Evolutionary conservation across 257 asterid species (phyloP), one percentile per base, ranked within the genome.

Genomic region (Echium plantagineum): DNA sequence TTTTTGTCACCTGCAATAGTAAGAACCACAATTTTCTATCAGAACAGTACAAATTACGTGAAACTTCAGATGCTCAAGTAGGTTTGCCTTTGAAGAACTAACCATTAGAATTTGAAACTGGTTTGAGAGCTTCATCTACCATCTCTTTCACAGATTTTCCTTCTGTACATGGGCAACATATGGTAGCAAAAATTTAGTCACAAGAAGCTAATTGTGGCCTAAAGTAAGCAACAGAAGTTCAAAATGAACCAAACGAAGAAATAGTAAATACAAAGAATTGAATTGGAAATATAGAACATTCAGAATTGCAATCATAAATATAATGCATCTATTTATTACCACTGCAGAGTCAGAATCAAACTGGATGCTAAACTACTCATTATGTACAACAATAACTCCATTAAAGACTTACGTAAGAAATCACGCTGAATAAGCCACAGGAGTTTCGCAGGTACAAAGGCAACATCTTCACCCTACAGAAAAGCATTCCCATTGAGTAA

Each of bases 391-490:
- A 22, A 7, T 13, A 57, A 9, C 57, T 6, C n/a, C 15, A 22
- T 15, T 13, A 57, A 9, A 57, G 57, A 78, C 97, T 74, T 77
- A 93, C 99, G 96, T 63, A 89, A 82, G 71, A 93, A 93, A 75
- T 93, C 99, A 63, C 97, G 97, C 77, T 93, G 99, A 76, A 93
- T 93, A 72, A 93, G 78, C 99, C 99, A 93, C 63, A 93, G 80
- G 62, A 93, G 85, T 75, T 89, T 93, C 55, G 99, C 97, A 32
- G 97, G 97, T 76, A 84, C 95, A 68, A 93, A 93, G 52, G 97
- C 97, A 74, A 93, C 87, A 72, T 83, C 99, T 77, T 86, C 85
- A 59, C 97, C 99, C 99, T 89, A 81, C 77, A 75, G 35, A 63
- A 70, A 21, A 71, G n/a, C 58, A 57, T 65, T 55, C 61, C 59